Evolutionary conservation across 768 basidiomycete genomes (phyloP), one percentile per base, ranked within the genome.

Genomic region (Rhizopogon roseolus): DNA sequence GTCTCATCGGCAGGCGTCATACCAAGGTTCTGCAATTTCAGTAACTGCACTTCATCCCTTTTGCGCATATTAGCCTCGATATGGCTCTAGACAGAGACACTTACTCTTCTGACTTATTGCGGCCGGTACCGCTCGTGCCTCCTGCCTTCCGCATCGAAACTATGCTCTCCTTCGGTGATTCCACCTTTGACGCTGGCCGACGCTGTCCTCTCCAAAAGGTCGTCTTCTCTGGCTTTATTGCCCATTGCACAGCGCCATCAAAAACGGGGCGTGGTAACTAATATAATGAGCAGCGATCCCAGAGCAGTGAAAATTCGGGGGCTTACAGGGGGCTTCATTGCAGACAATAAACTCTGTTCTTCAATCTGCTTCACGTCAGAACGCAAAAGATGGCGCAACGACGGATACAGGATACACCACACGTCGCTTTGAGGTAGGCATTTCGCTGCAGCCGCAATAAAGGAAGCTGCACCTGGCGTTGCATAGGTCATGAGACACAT

Each of bases 391-490:
- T 93, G 88, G 43, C 90, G 80, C 40, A 98, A 70, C 0, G 89
- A 90, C 0, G 97, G 96, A 60, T 98, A 98, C 8, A 99, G 69
- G 40, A 98, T 96, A 63, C 94, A 98, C 96, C 97, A 98, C 19
- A 93, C 85, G 64, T 99, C 97, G 50, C 92, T 93, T 2, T 76
- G 69, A 0, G 88, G 89, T 6, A 99, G 79, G 57, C 90, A 86
- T 41, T 85, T 84, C 2, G 89, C 86, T 8, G 92, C 88, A 4
- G 92, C 85, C 2, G 91, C 86, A 41, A 98, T 86, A 66, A 99
- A 94, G 0, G 91, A 85, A 11, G 84, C 85, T 16, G 95, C 84
- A 22, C 90, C 94, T 96, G 56, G 8, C 56, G 17, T 49, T 39
- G 8, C 36, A 44, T 50, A 27, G 50, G 14, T 40, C 57, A 6